Base-by-base conservation (phyloP, 2,329 filamentous ascomycete genomes). In the Tolypocladium ovalisporum region DNA sequence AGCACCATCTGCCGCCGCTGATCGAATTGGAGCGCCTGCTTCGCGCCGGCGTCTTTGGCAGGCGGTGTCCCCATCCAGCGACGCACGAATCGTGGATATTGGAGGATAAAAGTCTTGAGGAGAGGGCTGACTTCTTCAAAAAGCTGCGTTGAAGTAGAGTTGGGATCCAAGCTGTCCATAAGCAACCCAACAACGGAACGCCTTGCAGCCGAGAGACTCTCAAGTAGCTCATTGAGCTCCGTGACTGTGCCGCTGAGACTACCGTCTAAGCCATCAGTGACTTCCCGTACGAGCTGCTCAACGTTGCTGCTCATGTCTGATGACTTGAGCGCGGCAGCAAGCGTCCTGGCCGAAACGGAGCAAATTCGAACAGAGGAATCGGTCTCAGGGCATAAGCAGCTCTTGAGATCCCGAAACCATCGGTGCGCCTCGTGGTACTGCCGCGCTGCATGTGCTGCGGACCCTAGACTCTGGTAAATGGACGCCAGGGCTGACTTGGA, bases 61-160 rank as follows among this genome's bases (percentile, higher is more conserved):
- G 83, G 82, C 1, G 77, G 71, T 56, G 81, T 81, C 15, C 84
- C 84, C 2, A 87, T 71, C 81, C 84, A 87, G 52, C 84, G 76
- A 8, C 81, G 71, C 52, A 79, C 75, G 63, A 87, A 84, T 2
- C 82, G 77, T 15, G 84, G 84, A 59, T 83, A 79, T 56, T 82
- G 77, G 35, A 81, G 73, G 29, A 86, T 72, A 52, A 87, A 77
- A 0, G 75, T 72, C 62, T 84, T 81, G 9, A 85, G 73, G n/a
- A 78, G 72, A 1, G 65, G 63, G 35, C 65, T 47, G 2, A 77
- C 65, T 22, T 55, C 57, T 2, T 58, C 36, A 0, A 63, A 57
- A 2, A 60, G 61, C 2, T 58, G 52, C n/a, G 59, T 57, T 4
- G 54, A 57, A 2, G 55, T 60, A 36, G 60, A 40, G 2, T 59